These are phyloP conservation scores for Balamuthia mandrillaris DNA, from an alignment of 208 protist genomes.

Conservation along the genomic window DNA sequence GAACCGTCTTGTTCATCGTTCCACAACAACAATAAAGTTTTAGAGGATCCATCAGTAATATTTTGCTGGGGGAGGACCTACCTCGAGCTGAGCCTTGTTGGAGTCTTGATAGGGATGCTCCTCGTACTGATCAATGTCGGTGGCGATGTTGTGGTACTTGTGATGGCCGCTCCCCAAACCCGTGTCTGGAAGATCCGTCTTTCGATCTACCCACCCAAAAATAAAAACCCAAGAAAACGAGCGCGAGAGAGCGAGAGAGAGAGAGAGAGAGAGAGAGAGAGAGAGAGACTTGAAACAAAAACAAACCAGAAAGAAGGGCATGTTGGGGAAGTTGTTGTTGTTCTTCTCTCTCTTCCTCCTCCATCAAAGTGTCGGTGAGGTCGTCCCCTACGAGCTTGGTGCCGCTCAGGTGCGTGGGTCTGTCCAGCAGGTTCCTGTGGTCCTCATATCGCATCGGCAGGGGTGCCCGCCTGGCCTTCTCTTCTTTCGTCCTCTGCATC, in stretches of 20 bases:
- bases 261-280: too few species aligned
- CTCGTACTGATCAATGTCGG: neutral
- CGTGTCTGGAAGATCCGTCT: neutral
- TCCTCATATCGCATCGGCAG: neutral
- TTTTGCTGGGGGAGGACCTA: neutral
- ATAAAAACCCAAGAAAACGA: too few species aligned
- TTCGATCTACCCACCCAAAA: neutral
- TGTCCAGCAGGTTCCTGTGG: neutral
- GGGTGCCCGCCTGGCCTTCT: neutral
- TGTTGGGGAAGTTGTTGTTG: neutral
- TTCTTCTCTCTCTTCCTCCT: constrained; percentile 4
- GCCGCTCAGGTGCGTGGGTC: neutral
- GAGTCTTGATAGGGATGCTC: neutral
- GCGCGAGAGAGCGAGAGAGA: too few species aligned
- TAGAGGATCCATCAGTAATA: neutral
- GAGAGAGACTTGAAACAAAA: too few species aligned
- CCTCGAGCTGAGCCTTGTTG: neutral
- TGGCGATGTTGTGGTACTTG: neutral
- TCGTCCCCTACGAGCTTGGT: neutral
- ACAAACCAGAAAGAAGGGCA: neutral
- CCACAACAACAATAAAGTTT: neutral
- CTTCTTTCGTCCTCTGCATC: neutral
- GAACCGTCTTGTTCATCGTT: neutral
- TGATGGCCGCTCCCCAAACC: neutral
- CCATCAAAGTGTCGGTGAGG: constrained; percentile 8